Conservation (phyloP, 2,329 filamentous ascomycete species). For the Penicillium sp. region DNA sequence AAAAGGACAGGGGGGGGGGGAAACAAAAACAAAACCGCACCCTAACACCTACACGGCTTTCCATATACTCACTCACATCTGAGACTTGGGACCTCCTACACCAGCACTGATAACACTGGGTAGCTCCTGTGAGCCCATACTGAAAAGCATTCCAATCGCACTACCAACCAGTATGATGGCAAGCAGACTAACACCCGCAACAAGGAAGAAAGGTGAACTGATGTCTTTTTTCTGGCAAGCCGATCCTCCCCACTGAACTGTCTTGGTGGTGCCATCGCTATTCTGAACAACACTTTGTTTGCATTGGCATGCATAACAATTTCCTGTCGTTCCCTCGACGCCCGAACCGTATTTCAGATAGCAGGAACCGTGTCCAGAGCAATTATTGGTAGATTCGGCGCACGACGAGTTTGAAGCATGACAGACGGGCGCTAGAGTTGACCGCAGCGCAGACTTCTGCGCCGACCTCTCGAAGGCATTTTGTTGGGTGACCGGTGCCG, state of each 20-base stretch:
- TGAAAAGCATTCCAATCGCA: constrained; percentile 74
- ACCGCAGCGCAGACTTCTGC: constrained; percentile 30
- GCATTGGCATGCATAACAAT: constrained; percentile 81
- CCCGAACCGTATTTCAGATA: constrained; percentile 59
- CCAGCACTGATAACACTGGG: constrained; percentile 96
- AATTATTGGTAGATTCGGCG: constrained; percentile 67
- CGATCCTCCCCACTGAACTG: constrained; percentile 75
- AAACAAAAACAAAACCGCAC: background rate
- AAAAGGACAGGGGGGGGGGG: background rate
- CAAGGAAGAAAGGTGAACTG: constrained; percentile 83
- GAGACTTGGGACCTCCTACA: constrained; percentile 66
- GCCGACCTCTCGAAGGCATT: constrained; percentile 18
- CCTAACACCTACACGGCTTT: background rate
- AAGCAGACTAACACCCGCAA: constrained; percentile 70
- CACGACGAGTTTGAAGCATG: constrained; percentile 70
- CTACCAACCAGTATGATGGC: constrained; percentile 67
- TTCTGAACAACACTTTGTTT: constrained; percentile 53
- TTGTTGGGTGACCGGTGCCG: background rate
- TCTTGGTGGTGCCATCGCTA: constrained; percentile 53
- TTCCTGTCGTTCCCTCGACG: constrained; percentile 37
- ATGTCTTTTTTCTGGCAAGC: constrained; percentile 91
- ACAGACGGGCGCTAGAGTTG: constrained; percentile 66
- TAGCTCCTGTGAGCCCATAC: constrained; percentile 79
- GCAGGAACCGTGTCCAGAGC: constrained; percentile 79
- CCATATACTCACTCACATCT: constrained; percentile 34